These are phyloP conservation scores for Dendryphion nanum DNA, from an alignment of 2,329 filamentous ascomycete genomes.

Conservation along the genomic window DNA sequence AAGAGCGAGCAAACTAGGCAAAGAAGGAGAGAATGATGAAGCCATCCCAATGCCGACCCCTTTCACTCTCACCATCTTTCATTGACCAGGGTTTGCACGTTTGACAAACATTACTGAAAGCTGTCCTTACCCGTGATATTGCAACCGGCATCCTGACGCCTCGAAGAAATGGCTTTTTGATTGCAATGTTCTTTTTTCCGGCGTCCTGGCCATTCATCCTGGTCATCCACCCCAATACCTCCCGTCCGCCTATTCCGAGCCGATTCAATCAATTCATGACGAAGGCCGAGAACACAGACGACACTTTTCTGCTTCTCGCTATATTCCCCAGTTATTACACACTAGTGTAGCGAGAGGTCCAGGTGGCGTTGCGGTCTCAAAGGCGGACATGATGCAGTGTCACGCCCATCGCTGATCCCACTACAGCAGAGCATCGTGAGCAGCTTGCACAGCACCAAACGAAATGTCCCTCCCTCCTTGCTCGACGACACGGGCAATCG, in stretches of 20 bases:
- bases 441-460: constrained; percentile 1
- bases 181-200: too few species aligned
- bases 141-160: too few species aligned
- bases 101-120: too few species aligned
- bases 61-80: too few species aligned
- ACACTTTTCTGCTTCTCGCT: background rate
- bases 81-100: too few species aligned
- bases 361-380: background rate
- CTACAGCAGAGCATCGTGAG: constrained; percentile 4
- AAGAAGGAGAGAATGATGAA: too few species aligned
- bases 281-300: background rate
- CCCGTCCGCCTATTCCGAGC: background rate
- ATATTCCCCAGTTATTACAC: background rate
- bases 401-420: background rate
- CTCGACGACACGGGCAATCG: constrained; percentile 9
- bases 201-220: too few species aligned
- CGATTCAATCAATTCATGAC: background rate
- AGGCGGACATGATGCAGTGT: constrained; percentile 1
- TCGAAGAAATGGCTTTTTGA: too few species aligned
- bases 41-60: too few species aligned
- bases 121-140: too few species aligned
- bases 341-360: too few species aligned
- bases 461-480: constrained; percentile 13
- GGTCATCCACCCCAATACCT: constrained; percentile 3
- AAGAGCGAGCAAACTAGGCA: too few species aligned